Conservation (phyloP, 2,329 filamentous ascomycete genomes). For the Sordariomycetes sp. region DNA sequence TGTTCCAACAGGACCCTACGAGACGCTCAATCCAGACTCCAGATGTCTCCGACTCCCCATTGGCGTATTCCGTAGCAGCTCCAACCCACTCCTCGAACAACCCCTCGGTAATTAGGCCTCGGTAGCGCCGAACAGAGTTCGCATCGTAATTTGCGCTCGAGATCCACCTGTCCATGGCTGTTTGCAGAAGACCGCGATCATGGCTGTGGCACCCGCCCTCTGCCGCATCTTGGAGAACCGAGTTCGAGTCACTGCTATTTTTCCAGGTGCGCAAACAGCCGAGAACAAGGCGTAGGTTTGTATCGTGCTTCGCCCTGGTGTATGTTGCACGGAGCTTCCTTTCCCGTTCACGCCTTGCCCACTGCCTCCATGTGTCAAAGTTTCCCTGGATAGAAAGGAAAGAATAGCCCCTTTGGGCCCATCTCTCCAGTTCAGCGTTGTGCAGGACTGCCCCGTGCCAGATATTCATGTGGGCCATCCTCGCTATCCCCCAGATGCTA, state of each 20-base stretch:
- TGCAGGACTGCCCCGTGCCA: constrained; percentile 4
- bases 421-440: constrained; percentile 7
- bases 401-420: constrained; percentile 7
- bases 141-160: not conserved
- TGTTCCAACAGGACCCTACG: constrained; percentile 7
- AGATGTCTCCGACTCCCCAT: constrained; percentile 1
- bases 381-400: constrained; percentile 14
- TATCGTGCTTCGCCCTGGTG: constrained; percentile 5
- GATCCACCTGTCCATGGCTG: not conserved
- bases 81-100: not conserved
- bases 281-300: constrained; percentile 7
- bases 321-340: constrained; percentile 8
- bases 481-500: not conserved
- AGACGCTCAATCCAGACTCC: constrained; percentile 5
- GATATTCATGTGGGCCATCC: not conserved
- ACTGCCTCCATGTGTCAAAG: constrained; percentile 16
- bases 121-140: not conserved
- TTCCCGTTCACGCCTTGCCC: constrained; percentile 10
- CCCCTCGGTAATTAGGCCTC: not conserved
- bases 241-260: not conserved
- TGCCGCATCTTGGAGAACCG: not conserved
- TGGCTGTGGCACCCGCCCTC: not conserved
- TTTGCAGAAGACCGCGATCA: not conserved
- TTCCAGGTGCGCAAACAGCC: constrained; percentile 8
- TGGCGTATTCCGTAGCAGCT: not conserved